Base-by-base conservation (phyloP, 352 stramenopile species). In the Phytophthora chlamydospora region DNA sequence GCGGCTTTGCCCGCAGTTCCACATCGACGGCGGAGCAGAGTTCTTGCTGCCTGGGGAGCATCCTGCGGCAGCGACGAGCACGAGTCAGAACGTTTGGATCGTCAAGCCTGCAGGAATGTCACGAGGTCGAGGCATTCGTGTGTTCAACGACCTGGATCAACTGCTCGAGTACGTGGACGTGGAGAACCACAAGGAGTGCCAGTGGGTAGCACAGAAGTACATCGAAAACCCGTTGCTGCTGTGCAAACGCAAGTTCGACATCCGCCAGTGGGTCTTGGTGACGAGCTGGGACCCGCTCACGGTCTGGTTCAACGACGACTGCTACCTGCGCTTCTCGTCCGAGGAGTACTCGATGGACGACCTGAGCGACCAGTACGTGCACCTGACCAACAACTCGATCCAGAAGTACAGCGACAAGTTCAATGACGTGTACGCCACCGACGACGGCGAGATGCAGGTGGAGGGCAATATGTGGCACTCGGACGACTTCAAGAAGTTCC, bases 331-430 rank as follows among this genome's bases (percentile, higher is more conserved):
- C 16, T 98, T 98, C 62, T 91, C 82, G 44, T 93, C 90, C 1
- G 86, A 96, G 43, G 80, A 85, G 49, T 93, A 90, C 67, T 84
- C 80, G 35, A 86, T 80, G 52, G 73, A 90, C n/a, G 80, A 95
- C 58, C 53, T 93, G 43, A 82, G 64, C 11, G 91, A 98, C 62
- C 73, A 83, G 55, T 97, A 95, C 77, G 85, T 98, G 45, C 93
- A 98, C 67, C 63, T 98, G 34, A 96, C 93, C 31, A 98, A 98
- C 75, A 98, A 98, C 76, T 96, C 77, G 42, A 97, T 98, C 63
- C 85, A 92, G 61, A 98, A 98, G 75, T 84, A 96, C 62, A 91
- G 75, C 45, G 81, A 96, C 58, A 95, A 96, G 49, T 98, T 97
- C 58, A 63, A 93, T 55, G 72, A 90, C 45, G 75, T 84, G 12